A percentile compares a stretch with the other conserved stretches of the same genome.
These are phyloP conservation scores for Aspergillus quadricinctus DNA, from an alignment of 2,329 filamentous ascomycete genomes.

Conservation along the genomic window DNA sequence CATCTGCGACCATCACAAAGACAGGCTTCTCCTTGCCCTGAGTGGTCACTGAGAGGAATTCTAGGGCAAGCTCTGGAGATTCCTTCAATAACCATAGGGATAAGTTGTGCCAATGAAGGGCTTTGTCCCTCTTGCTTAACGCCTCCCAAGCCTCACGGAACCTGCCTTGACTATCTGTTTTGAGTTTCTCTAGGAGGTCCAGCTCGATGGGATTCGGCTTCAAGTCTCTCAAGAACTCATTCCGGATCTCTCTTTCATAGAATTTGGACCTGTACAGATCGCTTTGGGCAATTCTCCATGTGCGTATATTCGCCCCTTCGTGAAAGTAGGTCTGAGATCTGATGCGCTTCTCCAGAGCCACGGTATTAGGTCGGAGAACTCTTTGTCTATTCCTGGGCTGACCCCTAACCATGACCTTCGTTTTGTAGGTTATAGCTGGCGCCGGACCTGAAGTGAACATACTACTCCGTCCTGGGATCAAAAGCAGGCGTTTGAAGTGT, in stretches of 20 bases:
- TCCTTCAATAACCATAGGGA: constrained; percentile 45
- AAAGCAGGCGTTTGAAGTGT: not conserved
- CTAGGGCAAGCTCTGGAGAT: constrained; percentile 32
- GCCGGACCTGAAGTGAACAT: not conserved
- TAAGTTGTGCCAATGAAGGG: constrained; percentile 38
- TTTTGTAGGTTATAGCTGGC: constrained; percentile 1
- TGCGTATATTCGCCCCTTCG: not conserved
- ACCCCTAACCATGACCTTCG: constrained; percentile 4
- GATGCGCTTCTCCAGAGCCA: constrained; percentile 18
- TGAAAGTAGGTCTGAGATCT: constrained; percentile 20
- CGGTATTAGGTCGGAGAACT: constrained; percentile 14
- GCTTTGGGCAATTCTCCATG: constrained; percentile 21
- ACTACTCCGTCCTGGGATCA: not conserved
- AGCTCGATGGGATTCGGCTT: constrained; percentile 12
- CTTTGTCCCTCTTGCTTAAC: constrained; percentile 17
- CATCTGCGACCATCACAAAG: constrained; percentile 42
- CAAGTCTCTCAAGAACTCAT: not conserved
- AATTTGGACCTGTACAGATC: constrained; percentile 21
- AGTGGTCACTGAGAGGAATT: constrained; percentile 41
- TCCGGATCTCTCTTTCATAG: constrained; percentile 4
- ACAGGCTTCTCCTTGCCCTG: constrained; percentile 32
- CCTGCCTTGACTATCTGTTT: constrained; percentile 15
- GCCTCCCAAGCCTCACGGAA: constrained; percentile 28
- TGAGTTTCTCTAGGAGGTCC: constrained; percentile 19
- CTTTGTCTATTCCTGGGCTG: constrained; percentile 15